Evolutionary conservation across 2,329 filamentous ascomycete species (phyloP), one percentile per base, ranked within the genome.

Genomic region (Fusarium tanahbumbuense): DNA sequence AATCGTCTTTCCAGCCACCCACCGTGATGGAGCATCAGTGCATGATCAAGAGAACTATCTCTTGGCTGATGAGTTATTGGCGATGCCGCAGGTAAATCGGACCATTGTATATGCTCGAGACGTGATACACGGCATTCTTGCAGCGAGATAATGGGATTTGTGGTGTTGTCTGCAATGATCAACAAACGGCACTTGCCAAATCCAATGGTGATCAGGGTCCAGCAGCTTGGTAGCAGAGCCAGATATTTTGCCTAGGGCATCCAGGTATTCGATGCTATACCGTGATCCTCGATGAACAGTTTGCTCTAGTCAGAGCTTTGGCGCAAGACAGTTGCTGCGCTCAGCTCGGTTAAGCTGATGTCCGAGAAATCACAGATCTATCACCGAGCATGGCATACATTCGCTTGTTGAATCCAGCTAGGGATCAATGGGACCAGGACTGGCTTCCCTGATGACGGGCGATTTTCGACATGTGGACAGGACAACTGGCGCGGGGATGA

Each of bases 1-100:
- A 67, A 59, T 48, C 46, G 52, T 56, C 69, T 54, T 55, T 61
- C 71, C 71, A 74, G 73, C 73, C 73, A 75, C 73, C 71, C 63
- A 67, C 50, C 55, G 60, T 44, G 67, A 71, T 55, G 55, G 67
- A 72, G 65, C 55, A 50, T 42, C 57, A 46, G 57, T 62, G 28
- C 55, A 58, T 50, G 59, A 62, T 68, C 64, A 68, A 69, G 60
- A 59, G 56, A 70, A 62, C 50, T 44, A 66, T 66, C 54, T 47
- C 56, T 71, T 64, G 58, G 65, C 68, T 64, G 50, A 41, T 58
- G 54, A 64, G 63, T 40, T 59, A 70, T 67, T 73, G 72, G 60
- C 62, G 67, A 74, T 65, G 44, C 48, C 58, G 63, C 60, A 60
- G 47, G 47, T 64, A 59, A 64, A 73, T 75, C 67, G 62, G 69